Evolutionary conservation across 1,139 yeast genomes (phyloP).

Genomic region (Ashbya aceris): DNA sequence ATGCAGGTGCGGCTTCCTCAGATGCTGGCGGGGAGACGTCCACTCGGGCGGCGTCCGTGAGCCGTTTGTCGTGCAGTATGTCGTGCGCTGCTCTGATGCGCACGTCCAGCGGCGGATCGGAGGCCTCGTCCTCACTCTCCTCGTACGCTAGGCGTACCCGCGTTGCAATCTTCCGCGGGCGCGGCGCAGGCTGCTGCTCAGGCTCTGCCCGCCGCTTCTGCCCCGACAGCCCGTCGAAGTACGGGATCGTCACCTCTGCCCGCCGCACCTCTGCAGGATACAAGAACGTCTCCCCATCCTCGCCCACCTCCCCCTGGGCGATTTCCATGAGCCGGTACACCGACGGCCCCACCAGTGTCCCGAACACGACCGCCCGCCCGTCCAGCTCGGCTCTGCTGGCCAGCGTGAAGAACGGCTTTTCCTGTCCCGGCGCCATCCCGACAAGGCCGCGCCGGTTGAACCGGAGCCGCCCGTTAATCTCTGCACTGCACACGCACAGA

Average conservation of each 20-base stretch:
- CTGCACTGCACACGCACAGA: conserved; percentile 29
- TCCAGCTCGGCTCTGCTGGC: conserved; percentile 39
- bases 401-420: conserved; percentile 45
- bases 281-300: conserved; percentile 37
- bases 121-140: conserved; percentile 25
- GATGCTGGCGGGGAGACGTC: not conserved
- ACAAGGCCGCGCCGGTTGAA: conserved; percentile 42
- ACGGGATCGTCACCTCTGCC: conserved; percentile 39
- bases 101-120: conserved; percentile 24
- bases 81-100: conserved; percentile 48
- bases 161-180: conserved; percentile 12
- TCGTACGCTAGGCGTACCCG: conserved; percentile 26
- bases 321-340: conserved; percentile 47
- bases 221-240: conserved; percentile 40
- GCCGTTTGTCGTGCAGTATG: conserved; percentile 27
- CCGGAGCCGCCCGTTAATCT: conserved; percentile 46
- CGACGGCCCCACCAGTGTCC: conserved; percentile 53
- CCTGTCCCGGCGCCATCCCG: conserved; percentile 23
- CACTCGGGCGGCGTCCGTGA: conserved; percentile 7
- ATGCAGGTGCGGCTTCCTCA: conserved; percentile 5
- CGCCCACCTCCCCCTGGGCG: conserved; percentile 40
- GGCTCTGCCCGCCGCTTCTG: not conserved
- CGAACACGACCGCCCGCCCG: conserved; percentile 47
- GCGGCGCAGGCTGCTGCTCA: no score
- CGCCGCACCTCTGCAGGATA: conserved; percentile 42